phyloP scores from a whole-genome alignment of 768 basidiomycete genomes.

The Lentinula boryana region DNA sequence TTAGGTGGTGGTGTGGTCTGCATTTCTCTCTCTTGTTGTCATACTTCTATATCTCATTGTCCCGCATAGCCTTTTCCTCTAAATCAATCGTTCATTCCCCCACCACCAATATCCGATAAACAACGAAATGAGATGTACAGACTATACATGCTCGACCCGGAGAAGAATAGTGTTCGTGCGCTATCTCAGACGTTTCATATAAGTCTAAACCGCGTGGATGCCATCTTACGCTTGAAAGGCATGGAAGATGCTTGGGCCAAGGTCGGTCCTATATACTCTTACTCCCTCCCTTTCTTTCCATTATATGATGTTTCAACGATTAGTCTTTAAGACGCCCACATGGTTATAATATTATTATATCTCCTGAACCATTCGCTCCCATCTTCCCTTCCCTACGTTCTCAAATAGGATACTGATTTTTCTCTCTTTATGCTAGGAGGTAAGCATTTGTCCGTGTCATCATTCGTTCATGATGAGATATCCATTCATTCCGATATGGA shows the following conservation, averaged over 20 bases:
- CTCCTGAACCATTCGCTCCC: conserved; percentile 6
- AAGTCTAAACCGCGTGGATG: conserved; percentile 76
- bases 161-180: conserved; percentile 46
- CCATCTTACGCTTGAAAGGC: conserved; percentile 77
- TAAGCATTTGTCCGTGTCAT: conserved; percentile 20
- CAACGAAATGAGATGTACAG: conserved; percentile 53
- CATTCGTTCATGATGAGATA: conserved; percentile 39
- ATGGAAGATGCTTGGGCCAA: conserved; percentile 66
- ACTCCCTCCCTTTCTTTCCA: conserved; percentile 11
- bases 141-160: conserved; percentile 54
- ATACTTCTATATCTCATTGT: conserved; percentile 9
- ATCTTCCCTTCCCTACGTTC: neutral
- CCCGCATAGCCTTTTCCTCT: conserved; percentile 73
- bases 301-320: conserved; percentile 67
- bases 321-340: conserved; percentile 86
- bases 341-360: conserved; percentile 52
- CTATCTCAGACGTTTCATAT: conserved; percentile 60
- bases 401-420: neutral
- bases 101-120: conserved; percentile 64
- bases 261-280: conserved; percentile 37
- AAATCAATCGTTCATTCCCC: conserved; percentile 81
- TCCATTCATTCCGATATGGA: conserved; percentile 64
- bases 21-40: neutral
- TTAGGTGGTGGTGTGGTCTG: conserved; percentile 46
- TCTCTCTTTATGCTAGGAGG: conserved; percentile 24